phyloP scores from a whole-genome alignment of 2,329 filamentous ascomycete genomes.

The Curvularia sp. region DNA sequence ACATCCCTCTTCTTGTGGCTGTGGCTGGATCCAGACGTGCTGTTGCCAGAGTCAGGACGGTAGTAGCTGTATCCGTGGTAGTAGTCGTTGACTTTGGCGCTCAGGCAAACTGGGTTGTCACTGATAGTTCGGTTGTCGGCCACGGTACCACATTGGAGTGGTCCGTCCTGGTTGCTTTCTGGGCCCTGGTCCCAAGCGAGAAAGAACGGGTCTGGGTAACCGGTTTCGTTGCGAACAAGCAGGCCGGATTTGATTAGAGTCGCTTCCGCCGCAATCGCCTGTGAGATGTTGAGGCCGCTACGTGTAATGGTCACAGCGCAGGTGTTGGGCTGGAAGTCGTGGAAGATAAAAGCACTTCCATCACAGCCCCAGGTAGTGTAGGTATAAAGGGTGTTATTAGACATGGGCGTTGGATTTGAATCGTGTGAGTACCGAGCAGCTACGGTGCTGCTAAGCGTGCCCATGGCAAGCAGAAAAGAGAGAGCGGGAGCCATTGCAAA shows the following conservation, averaged over 20 bases:
- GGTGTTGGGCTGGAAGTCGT: background rate
- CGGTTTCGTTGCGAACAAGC: background rate
- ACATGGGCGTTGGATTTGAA: background rate
- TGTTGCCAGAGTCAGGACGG: background rate
- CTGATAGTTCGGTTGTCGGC: too few relatives aligned
- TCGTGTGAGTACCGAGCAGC: background rate
- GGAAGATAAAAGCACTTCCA: background rate
- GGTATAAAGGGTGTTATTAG: background rate
- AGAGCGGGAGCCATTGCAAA: background rate
- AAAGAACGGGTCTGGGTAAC: background rate
- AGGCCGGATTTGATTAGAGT: background rate
- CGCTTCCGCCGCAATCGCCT: background rate
- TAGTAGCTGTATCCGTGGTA: background rate
- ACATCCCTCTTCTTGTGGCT: background rate
- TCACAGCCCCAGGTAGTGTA: background rate
- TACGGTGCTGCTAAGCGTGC: background rate
- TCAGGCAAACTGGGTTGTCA: background rate
- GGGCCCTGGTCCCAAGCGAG: background rate
- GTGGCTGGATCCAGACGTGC: too few relatives aligned
- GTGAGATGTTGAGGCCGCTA: background rate
- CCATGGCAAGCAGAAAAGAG: background rate
- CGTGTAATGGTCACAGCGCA: background rate
- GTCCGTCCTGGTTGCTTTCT: background rate
- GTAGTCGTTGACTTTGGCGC: background rate
- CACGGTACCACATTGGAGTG: background rate